These are phyloP conservation scores for Suillus decipiens DNA, from an alignment of 768 basidiomycete species.

Conservation along the genomic window DNA sequence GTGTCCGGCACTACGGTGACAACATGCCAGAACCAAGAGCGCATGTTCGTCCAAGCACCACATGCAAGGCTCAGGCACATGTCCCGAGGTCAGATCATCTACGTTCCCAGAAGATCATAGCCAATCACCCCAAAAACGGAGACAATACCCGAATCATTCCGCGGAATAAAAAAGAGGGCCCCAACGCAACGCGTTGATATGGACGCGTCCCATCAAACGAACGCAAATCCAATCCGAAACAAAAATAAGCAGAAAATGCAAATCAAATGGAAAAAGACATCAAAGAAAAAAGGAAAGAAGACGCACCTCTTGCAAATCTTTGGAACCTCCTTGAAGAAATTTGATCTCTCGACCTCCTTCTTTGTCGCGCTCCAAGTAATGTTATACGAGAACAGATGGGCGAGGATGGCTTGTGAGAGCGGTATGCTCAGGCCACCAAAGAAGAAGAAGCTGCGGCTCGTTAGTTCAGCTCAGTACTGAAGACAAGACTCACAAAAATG, in stretches of 20 bases:
- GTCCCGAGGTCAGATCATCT: not conserved
- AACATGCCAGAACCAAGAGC: not conserved
- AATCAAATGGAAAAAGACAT: not conserved
- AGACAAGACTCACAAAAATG: constrained; percentile 37
- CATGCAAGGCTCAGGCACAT: not conserved
- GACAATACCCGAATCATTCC: not conserved
- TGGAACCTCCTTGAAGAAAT: constrained; percentile 90
- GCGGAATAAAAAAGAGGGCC: not conserved
- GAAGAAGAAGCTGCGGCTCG: constrained; percentile 43
- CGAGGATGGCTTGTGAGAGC: constrained; percentile 51
- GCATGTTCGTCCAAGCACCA: not conserved
- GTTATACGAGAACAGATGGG: constrained; percentile 60
- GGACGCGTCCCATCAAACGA: not conserved
- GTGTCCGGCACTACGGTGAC: not conserved
- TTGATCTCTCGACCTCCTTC: constrained; percentile 86
- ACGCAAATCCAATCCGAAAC: not conserved
- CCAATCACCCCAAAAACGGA: constrained; percentile 23
- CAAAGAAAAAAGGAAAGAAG: constrained; percentile 15
- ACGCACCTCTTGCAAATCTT: constrained; percentile 59
- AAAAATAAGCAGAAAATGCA: not conserved
- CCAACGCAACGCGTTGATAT: constrained; percentile 32
- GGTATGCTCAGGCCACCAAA: constrained; percentile 60
- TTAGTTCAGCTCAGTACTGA: not conserved
- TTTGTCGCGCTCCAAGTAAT: constrained; percentile 60
- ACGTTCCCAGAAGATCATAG: not conserved